phyloP scores from a whole-genome alignment of 1,139 yeast genomes.

The Yamadazyma oceani region DNA sequence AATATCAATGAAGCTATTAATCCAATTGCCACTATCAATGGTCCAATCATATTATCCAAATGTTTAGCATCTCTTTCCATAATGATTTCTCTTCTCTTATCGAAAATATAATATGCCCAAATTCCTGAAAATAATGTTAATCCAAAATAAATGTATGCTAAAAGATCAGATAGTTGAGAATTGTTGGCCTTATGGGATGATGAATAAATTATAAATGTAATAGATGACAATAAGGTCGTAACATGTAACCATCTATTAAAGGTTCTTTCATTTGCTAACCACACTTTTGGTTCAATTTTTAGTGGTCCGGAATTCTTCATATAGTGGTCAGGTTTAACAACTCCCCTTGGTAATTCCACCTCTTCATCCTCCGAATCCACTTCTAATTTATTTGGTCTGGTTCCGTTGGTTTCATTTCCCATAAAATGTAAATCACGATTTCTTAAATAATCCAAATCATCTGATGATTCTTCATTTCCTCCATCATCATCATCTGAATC shows the following conservation, averaged over 20 bases:
- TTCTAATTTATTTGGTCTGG: conserved; percentile 39
- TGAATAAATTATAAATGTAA: conserved; percentile 81
- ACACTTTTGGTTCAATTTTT: conserved; percentile 94
- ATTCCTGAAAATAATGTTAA: conserved; percentile 78
- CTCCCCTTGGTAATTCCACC: conserved; percentile 85
- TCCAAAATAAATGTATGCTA: conserved; percentile 79
- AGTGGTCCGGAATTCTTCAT: conserved; percentile 89
- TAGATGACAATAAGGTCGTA: conserved; percentile 80
- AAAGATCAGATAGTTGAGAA: conserved; percentile 51
- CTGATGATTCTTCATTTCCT: conserved; percentile 14
- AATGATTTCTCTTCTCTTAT: conserved; percentile 69
- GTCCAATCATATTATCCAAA: conserved; percentile 88
- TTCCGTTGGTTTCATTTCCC: too few species aligned
- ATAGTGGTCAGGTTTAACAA: conserved; percentile 72
- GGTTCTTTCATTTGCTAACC: conserved; percentile 98
- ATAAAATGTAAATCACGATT: too few species aligned
- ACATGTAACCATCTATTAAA: conserved; percentile 95
- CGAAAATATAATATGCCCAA: conserved; percentile 87
- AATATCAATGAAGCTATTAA: conserved; percentile 63
- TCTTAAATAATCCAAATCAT: conserved; percentile 12
- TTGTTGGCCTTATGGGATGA: conserved; percentile 69
- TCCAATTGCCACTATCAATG: conserved; percentile 72
- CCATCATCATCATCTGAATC: conserved; percentile 11
- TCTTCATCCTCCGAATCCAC: conserved; percentile 88
- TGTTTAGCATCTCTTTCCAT: conserved; percentile 82